Evolutionary conservation across 1,284 basidiomycete species (phyloP).

Genomic region (Fomitopsis betulina): DNA sequence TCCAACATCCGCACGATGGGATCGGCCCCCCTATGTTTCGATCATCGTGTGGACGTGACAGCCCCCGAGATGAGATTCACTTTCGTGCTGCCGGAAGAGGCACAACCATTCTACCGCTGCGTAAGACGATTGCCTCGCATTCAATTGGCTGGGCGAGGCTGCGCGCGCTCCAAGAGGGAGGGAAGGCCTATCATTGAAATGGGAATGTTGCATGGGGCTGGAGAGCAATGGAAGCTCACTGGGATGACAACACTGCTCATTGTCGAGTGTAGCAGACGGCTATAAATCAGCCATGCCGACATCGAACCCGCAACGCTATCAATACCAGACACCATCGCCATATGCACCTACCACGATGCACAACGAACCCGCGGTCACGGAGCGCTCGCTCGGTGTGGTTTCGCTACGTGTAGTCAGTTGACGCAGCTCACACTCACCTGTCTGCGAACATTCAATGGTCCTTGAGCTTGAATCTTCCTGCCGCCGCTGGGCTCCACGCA

Average conservation of each 20-base stretch:
- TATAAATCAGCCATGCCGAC: neutral
- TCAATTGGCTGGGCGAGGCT: neutral
- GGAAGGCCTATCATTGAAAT: neutral
- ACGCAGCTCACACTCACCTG: neutral
- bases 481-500: neutral
- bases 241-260: neutral
- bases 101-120: neutral
- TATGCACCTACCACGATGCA: constrained; percentile 1
- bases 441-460: no score
- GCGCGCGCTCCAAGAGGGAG: neutral
- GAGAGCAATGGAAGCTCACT: neutral
- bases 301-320: neutral
- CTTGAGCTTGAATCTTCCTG: no score
- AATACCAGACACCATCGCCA: neutral
- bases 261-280: neutral
- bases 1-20: neutral
- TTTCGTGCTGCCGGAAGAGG: neutral
- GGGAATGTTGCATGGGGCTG: neutral
- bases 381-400: neutral
- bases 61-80: neutral
- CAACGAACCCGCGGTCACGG: neutral
- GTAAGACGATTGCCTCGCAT: neutral
- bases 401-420: neutral
- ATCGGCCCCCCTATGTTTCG: neutral
- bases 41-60: neutral